Evolutionary conservation across 768 basidiomycete genomes (phyloP), one percentile per base, ranked within the genome.

Genomic region (Suillus americanus): DNA sequence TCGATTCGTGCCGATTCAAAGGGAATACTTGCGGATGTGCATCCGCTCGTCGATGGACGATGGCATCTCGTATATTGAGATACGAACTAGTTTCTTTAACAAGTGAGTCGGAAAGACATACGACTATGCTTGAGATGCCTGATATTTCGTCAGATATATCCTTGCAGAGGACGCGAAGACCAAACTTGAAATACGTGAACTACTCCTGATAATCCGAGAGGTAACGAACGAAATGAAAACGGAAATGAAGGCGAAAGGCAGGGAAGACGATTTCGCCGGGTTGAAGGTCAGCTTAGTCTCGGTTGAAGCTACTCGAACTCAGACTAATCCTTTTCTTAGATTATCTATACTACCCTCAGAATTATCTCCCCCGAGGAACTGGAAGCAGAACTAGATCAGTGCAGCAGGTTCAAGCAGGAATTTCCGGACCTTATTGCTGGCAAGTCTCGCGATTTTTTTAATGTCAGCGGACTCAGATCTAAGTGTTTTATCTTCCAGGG

Each of bases 371-470:
- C 73, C 28, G 78, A 81, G 38, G 75, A 76, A 46, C 70, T 84
- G n/a, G 76, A 80, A 48, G 78, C 72, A 75, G 79, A 80, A 62
- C 68, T 78, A 38, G 81, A 80, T 54, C 81, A 82, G 20, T 81
- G 82, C 48, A 70, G 82, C 14, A 69, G 68, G 28, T 73, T 84
- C 53, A 84, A 83, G 69, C 71, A 78, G 64, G 78, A 80, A 63
- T 83, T 80, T 66, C 83, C 82, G 43, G 73, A 81, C 63, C 72
- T 84, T 20, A 78, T 83, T 35, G 80, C 77, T 7, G 82, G 82
- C 78, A 35, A 48, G 69, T 62, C 10, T 14, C 20, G 23, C 2
- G 16, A 33, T 20, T 12, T 37, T 14, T 16, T 16, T 10, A 2
- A 14, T 25, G 14, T 53, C 23, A 35, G 16, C 41, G 30, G 23